Evolutionary conservation across 1,139 yeast genomes (phyloP).

Genomic region (Kazachstania sp.): DNA sequence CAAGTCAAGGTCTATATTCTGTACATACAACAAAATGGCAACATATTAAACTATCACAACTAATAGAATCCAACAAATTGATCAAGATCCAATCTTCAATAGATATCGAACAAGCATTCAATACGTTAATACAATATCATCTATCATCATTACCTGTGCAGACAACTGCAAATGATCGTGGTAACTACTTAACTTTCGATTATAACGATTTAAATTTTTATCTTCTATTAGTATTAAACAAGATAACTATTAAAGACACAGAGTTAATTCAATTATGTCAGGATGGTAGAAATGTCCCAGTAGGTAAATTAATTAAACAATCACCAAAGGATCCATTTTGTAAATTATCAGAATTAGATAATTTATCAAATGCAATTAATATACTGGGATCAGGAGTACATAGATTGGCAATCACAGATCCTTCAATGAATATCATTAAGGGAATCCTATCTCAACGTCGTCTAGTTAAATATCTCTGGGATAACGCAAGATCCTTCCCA

Average conservation of each 20-base stretch:
- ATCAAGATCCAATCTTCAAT: slow-evolving; percentile 53
- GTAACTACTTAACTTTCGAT: slow-evolving; percentile 69
- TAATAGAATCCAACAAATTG: slow-evolving; percentile 71
- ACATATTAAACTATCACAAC: slow-evolving; percentile 59
- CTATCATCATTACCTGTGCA: slow-evolving; percentile 81
- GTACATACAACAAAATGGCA: slow-evolving; percentile 49
- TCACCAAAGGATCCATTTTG: slow-evolving; percentile 84
- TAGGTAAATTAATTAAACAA: slow-evolving; percentile 37
- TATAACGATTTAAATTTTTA: slow-evolving; percentile 86
- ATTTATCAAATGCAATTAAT: slow-evolving; percentile 67
- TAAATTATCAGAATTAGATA: slow-evolving; percentile 60
- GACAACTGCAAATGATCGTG: slow-evolving; percentile 41
- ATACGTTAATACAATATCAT: slow-evolving; percentile 57
- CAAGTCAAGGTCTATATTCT: slow-evolving; percentile 19
- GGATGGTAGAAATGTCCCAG: slow-evolving; percentile 22
- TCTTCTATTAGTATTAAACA: slow-evolving; percentile 63
- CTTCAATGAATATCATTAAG: slow-evolving; percentile 40
- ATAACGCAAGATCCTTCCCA: slow-evolving; percentile 78
- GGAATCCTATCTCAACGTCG: slow-evolving; percentile 90
- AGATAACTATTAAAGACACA: slow-evolving; percentile 29
- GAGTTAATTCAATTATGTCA: slow-evolving; percentile 25
- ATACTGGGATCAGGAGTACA: slow-evolving; percentile 88
- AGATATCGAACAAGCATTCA: slow-evolving; percentile 82
- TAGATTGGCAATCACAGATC: slow-evolving; percentile 72
- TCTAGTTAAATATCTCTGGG: slow-evolving; percentile 77